Base-by-base conservation (phyloP, 2,329 filamentous ascomycete species). In the Aspergillus sclerotialis region DNA sequence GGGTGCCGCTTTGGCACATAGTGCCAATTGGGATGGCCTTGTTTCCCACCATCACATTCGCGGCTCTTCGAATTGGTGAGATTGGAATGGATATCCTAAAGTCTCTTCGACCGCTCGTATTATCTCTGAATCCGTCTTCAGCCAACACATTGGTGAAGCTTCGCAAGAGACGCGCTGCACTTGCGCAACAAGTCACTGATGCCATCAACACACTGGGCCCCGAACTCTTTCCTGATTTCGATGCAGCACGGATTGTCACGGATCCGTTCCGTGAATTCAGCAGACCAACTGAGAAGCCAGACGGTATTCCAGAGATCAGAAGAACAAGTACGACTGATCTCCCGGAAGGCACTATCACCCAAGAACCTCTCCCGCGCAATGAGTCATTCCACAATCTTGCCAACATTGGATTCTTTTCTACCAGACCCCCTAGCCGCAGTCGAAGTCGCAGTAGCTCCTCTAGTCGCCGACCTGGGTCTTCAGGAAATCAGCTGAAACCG, bases 21-120 rank as follows among this genome's bases (percentile, higher is more conserved):
- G 79, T 89, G 43, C 58, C 86, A 7, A 75, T 78, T 25, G 84
- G 88, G 32, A 81, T 85, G 67, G 71, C 86, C 30, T 67, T 93
- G 45, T 94, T 94, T 69, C 84, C 89, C 5, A 75, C 80, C 15
- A 83, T 95, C 49, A 95, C 89, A 0, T 95, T 94, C 60, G 89
- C 88, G 4, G 87, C 92, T 5, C 78, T 98, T 33, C 82, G 92
- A 8, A 94, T 96, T 46, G 92, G 92, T 30, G 92, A 98, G 65
- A 82, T 94, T n/a, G 92, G 90, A 33, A 95, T 98, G 88, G 92
- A 98, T 56, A 95, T 98, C 36, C 70, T 92, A 67, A 98, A 96
- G 64, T 96, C 90, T 0, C 74, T 98, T 11, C 78, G 87, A 7
- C 92, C 92, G 5, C 75, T 98, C 7, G 70, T 94, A 29, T 72